Evolutionary conservation across 2,329 filamentous ascomycete genomes (phyloP).

Genomic region (Diaporthe batatas): DNA sequence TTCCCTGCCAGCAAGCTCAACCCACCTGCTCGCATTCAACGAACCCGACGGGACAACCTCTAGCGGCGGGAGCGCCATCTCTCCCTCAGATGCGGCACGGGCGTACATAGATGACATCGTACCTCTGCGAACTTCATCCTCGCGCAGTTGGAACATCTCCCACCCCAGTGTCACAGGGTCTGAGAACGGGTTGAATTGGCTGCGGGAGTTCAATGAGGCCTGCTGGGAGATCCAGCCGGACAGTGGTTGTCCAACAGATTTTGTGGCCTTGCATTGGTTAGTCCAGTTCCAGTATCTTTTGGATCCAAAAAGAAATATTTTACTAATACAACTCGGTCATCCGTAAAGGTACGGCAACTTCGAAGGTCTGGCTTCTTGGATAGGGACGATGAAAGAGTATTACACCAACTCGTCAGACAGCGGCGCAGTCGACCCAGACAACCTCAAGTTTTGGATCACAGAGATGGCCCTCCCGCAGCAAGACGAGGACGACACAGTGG

Average conservation of each 20-base stretch:
- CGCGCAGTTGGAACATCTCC: conserved; percentile 54
- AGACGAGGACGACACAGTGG: conserved; percentile 51
- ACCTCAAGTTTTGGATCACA: conserved; percentile 54
- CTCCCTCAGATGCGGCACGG: conserved; percentile 54
- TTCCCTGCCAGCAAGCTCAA: conserved; percentile 51
- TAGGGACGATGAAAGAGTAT: conserved; percentile 52
- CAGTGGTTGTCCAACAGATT: conserved; percentile 56
- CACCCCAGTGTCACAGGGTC: conserved; percentile 59
- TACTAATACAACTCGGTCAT: no score
- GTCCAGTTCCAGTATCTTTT: no score
- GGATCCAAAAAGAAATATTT: no score
- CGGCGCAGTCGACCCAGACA: conserved; percentile 42
- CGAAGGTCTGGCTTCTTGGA: conserved; percentile 52
- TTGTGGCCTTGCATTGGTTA: conserved; percentile 56
- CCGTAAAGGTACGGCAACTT: conserved; percentile 52
- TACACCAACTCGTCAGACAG: conserved; percentile 46
- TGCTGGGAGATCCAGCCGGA: conserved; percentile 55
- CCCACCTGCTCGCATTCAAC: conserved; percentile 57
- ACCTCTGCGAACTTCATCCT: conserved; percentile 48
- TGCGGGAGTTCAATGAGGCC: conserved; percentile 55
- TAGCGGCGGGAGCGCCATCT: conserved; percentile 56
- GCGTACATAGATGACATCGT: conserved; percentile 54
- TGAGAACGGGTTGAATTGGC: conserved; percentile 54
- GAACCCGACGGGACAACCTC: conserved; percentile 57
- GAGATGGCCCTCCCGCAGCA: conserved; percentile 56